Evolutionary conservation across 192 early-diverging fungal genomes (phyloP), one percentile per base, ranked within the genome.

Genomic region (Kickxella alabastrina): DNA sequence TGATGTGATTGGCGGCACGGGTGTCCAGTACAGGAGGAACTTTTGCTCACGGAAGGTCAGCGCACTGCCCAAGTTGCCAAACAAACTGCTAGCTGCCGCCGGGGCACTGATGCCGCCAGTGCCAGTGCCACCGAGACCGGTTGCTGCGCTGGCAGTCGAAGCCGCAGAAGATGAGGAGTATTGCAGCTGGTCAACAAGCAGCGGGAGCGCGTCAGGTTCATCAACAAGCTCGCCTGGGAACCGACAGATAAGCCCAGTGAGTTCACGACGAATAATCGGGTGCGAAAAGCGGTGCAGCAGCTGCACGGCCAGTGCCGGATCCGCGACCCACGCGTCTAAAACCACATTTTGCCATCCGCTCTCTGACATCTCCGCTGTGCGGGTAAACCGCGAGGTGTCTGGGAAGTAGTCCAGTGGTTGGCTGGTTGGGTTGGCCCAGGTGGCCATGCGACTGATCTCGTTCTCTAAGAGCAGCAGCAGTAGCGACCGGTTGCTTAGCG

Each of bases 1-100:
- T 3, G 94, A 93, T 0, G 87, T 87, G 53, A 99, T 89, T 3
- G 96, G 94, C 22, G 94, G 82, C 3, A 93, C 90, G 6, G 88
- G 80, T 13, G 79, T 78, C 95, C 95, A 97, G 73, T 91, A 94
- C 59, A 91, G 59, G 39, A 99, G 61, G 57, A 85, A 87, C 75
- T 83, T 74, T 28, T 64, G 65, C 58, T 76, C 74, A 37, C 74
- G 55, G 56, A 76, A 76, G 10, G 54, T 49, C 51, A 72, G 42
- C 22, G 57, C 44, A 13, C 19, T 28, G 15, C 37, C 31, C 35
- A 58, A 31, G 46, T 49, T 57, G 21, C 55, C 49, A n/a, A 79
- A 65, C 44, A 73, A 55, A 24, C 64, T 47, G 40, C 74, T 72
- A 21, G 49, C 26, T 8, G 24, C 54, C 19, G 17, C 35, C 18